These are phyloP conservation scores for Pleodorina starrii DNA, from an alignment of 139 green algal genomes.

Conservation along the genomic window DNA sequence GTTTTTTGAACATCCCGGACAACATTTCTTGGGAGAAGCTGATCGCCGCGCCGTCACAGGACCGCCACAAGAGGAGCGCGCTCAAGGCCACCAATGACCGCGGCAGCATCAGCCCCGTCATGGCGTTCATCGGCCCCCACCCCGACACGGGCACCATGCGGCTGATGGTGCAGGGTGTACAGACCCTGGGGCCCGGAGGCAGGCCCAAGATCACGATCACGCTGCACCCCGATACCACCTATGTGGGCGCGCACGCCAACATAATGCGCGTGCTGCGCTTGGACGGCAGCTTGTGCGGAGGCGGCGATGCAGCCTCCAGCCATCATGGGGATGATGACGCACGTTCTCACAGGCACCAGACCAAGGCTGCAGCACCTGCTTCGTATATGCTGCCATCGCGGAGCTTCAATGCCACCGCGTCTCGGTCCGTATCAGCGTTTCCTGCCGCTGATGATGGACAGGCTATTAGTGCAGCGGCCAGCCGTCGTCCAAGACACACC, in stretches of 20 bases:
- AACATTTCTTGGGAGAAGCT: constrained; percentile 16
- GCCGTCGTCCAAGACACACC: background rate
- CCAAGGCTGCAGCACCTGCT: background rate
- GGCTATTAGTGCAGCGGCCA: background rate
- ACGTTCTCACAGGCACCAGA: background rate
- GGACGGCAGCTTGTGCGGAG: background rate
- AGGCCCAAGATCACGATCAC: constrained; percentile 26
- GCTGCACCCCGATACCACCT: constrained; percentile 41
- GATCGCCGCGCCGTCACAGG: background rate
- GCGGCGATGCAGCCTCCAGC: background rate
- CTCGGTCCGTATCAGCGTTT: background rate
- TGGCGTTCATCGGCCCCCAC: constrained; percentile 47
- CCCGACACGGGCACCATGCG: constrained; percentile 54
- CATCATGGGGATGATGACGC: background rate
- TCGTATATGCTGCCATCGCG: background rate
- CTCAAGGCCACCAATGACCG: constrained; percentile 25
- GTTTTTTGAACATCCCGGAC: constrained; percentile 26
- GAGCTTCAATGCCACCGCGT: background rate
- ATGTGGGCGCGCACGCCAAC: constrained; percentile 32
- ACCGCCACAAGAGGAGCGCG: constrained; percentile 35
- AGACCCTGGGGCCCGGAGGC: background rate
- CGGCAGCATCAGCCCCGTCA: constrained; percentile 13
- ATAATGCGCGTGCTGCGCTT: constrained; percentile 17
- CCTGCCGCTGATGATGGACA: no score
- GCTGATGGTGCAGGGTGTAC: constrained; percentile 43